phyloP scores from a whole-genome alignment of 805 yeast genomes.

The Saturnispora galanensis region DNA sequence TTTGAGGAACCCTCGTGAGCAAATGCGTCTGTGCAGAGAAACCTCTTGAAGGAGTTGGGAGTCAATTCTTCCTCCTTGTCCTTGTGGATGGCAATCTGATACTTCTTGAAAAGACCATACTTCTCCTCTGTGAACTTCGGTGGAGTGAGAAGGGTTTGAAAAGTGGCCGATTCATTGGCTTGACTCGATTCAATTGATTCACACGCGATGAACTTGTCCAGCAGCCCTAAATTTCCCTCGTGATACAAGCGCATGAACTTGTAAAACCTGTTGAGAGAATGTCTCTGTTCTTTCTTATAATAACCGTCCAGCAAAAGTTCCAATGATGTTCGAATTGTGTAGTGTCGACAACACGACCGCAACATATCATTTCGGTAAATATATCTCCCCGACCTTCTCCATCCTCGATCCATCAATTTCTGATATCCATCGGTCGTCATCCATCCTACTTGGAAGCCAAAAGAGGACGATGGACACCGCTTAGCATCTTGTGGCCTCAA shows the following conservation, averaged over 20 bases:
- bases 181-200: not conserved
- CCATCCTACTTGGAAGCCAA: conserved; percentile 17
- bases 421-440: conserved; percentile 46
- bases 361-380: conserved; percentile 50
- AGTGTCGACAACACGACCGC: conserved; percentile 69
- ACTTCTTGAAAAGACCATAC: conserved; percentile 50
- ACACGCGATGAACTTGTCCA: not conserved
- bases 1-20: conserved; percentile 16
- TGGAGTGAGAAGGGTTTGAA: conserved; percentile 32
- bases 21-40: conserved; percentile 66
- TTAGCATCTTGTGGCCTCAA: not conserved
- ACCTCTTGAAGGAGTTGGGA: conserved; percentile 43
- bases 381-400: conserved; percentile 67
- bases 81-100: conserved; percentile 62
- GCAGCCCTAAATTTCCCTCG: not conserved
- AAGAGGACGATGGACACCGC: conserved; percentile 19
- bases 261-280: conserved; percentile 52
- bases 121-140: conserved; percentile 48
- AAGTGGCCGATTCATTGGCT: not conserved
- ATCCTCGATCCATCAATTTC: conserved; percentile 58
- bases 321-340: conserved; percentile 60
- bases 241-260: conserved; percentile 23
- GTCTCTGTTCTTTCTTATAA: conserved; percentile 56
- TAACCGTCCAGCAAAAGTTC: conserved; percentile 26
- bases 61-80: conserved; percentile 43